Percentiles rank a stretch among this genome's conserved stretches.
phyloP scores from a whole-genome alignment of 2,329 filamentous ascomycete genomes.

The Verticillium nubilum region DNA sequence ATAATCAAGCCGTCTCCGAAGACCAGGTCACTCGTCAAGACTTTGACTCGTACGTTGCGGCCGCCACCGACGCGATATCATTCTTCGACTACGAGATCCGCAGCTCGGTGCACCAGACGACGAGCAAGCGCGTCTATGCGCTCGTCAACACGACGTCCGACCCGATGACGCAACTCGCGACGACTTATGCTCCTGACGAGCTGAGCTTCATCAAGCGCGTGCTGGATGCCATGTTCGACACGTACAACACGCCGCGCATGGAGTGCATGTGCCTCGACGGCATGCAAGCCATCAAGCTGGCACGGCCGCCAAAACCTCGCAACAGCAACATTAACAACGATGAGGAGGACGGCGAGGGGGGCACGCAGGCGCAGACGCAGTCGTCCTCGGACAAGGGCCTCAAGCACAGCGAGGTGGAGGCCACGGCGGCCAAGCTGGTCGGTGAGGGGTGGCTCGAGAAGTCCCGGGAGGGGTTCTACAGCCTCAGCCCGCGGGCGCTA shows the following conservation, averaged over 20 bases:
- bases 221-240: slow-evolving; percentile 88
- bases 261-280: slow-evolving; percentile 79
- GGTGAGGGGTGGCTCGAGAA: slow-evolving; percentile 81
- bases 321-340: slow-evolving; percentile 23
- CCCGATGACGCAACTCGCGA: slow-evolving; percentile 79
- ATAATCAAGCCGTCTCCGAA: slow-evolving; percentile 35
- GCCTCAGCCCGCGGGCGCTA: slow-evolving; percentile 68
- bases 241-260: slow-evolving; percentile 70
- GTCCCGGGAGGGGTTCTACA: slow-evolving; percentile 67
- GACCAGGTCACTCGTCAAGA: slow-evolving; percentile 64
- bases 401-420: slow-evolving; percentile 73
- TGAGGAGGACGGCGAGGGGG: slow-evolving; percentile 25
- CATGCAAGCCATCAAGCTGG: slow-evolving; percentile 72
- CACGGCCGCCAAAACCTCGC: slow-evolving; percentile 39
- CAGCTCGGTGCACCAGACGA: slow-evolving; percentile 62
- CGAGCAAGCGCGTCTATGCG: slow-evolving; percentile 66
- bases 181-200: slow-evolving; percentile 73
- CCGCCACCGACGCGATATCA: slow-evolving; percentile 67
- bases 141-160: slow-evolving; percentile 88
- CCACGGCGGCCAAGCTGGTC: slow-evolving; percentile 62
- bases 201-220: slow-evolving; percentile 84
- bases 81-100: slow-evolving; percentile 86
- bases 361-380: slow-evolving; percentile 26
- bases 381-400: slow-evolving; percentile 48
- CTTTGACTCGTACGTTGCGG: slow-evolving; percentile 63